Evolutionary conservation across 2,329 filamentous ascomycete genomes (phyloP).

Genomic region (Penicillium fuscoglaucum): DNA sequence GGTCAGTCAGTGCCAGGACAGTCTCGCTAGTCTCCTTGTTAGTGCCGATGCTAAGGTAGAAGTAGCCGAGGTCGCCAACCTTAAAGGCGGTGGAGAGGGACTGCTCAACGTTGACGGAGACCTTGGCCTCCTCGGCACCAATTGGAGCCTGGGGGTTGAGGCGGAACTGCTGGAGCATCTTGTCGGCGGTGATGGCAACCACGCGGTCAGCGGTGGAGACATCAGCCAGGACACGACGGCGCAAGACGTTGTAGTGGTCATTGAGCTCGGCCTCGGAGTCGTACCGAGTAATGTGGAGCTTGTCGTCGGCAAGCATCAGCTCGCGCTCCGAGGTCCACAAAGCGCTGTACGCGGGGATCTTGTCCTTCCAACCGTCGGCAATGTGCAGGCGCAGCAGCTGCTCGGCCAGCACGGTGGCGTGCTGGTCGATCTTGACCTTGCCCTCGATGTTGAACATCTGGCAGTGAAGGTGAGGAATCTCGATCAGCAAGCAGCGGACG

Average conservation of each 20-base stretch:
- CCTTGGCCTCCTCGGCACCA: neutral
- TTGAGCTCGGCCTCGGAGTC: neutral
- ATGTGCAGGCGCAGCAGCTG: neutral
- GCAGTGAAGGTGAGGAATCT: neutral
- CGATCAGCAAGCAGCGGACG: neutral
- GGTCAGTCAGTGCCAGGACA: neutral
- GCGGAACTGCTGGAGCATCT: neutral
- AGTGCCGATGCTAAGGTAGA: neutral
- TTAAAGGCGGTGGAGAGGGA: neutral
- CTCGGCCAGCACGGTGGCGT: neutral
- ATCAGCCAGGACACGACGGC: neutral
- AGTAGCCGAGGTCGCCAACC: neutral
- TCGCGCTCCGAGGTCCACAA: neutral
- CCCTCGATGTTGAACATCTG: neutral
- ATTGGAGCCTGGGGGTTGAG: neutral
- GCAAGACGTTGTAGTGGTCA: neutral
- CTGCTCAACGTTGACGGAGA: neutral
- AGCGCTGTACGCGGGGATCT: neutral
- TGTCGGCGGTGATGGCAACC: neutral
- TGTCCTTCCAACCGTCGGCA: neutral
- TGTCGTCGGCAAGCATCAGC: neutral
- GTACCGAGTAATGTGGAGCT: neutral
- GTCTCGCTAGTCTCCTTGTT: neutral
- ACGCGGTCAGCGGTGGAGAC: neutral
- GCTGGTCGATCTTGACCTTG: neutral